These are phyloP conservation scores for Candolleomyces aberdarensis DNA, from an alignment of 768 basidiomycete genomes.

Conservation along the genomic window DNA sequence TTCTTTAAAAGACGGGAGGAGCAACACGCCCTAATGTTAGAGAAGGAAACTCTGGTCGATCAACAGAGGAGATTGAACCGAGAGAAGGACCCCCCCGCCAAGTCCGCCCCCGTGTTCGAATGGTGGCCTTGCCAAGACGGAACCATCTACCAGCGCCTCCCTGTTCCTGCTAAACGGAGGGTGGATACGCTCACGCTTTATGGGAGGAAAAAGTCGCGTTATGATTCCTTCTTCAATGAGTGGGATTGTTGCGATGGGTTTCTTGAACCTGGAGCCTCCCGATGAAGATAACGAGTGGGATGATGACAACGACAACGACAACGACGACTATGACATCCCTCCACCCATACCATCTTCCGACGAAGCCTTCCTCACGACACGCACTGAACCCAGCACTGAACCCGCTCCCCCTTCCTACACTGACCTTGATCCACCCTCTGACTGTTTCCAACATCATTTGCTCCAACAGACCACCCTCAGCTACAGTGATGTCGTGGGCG, in stretches of 20 bases:
- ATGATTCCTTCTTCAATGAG: slow-evolving; percentile 6
- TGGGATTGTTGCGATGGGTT: slow-evolving; percentile 1
- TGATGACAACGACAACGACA: background rate
- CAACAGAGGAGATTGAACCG: background rate
- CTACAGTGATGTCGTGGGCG: background rate
- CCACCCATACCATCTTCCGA: background rate
- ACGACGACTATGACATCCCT: background rate
- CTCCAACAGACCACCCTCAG: background rate
- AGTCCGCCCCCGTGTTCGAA: too few relatives aligned
- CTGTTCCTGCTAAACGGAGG: too few relatives aligned
- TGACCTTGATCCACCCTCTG: background rate
- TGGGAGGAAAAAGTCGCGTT: background rate
- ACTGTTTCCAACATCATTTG: background rate
- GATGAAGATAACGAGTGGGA: background rate
- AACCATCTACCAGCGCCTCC: too few relatives aligned
- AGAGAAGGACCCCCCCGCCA: background rate
- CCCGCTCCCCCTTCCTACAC: background rate
- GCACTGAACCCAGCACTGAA: background rate
- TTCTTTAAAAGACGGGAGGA: too few relatives aligned
- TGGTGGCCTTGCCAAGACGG: too few relatives aligned
- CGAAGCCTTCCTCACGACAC: background rate
- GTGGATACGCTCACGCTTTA: too few relatives aligned
- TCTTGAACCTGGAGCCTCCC: background rate
- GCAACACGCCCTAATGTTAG: too few relatives aligned
- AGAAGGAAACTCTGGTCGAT: too few relatives aligned